A percentile compares a stretch with the other conserved stretches of the same genome.
Evolutionary conservation across 139 green algal genomes (phyloP).

Genomic region (Spirogloea muscicola): DNA sequence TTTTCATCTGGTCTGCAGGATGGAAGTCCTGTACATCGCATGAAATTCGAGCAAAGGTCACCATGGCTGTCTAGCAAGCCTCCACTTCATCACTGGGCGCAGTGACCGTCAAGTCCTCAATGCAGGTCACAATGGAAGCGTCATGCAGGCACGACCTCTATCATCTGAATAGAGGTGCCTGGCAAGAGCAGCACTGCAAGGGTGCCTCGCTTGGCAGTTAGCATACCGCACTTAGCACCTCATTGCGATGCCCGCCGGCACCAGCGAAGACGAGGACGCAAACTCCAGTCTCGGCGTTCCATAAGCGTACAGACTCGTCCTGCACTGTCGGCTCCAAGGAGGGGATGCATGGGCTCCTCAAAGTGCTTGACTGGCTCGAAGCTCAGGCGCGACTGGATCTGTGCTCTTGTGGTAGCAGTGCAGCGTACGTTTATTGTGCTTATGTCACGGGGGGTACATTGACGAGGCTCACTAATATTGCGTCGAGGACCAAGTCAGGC

Average conservation of each 20-base stretch:
- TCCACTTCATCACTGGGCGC: too few species aligned
- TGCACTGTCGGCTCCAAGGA: too few species aligned
- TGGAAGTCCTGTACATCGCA: constrained; percentile 45
- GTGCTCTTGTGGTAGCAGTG: too few species aligned
- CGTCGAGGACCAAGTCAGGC: too few species aligned
- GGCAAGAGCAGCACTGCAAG: too few species aligned
- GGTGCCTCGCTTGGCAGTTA: not conserved
- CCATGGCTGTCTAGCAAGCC: not conserved
- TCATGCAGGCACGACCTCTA: too few species aligned
- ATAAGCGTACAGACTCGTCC: constrained; percentile 55
- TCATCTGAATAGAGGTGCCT: too few species aligned
- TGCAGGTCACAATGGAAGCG: too few species aligned
- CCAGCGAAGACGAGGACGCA: constrained; percentile 54
- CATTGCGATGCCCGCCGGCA: constrained; percentile 44
- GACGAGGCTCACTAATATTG: too few species aligned
- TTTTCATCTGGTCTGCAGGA: constrained; percentile 18
- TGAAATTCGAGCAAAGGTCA: not conserved
- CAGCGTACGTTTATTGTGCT: too few species aligned
- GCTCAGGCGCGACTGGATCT: not conserved
- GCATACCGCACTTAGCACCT: constrained; percentile 49
- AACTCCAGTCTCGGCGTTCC: constrained; percentile 49
- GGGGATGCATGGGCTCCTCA: not conserved
- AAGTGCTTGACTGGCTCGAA: not conserved
- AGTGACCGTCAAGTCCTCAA: too few species aligned
- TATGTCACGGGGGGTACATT: too few species aligned